Conservation (phyloP, 139 green algal species). For the Pseudopediastrum boryanum region DNA sequence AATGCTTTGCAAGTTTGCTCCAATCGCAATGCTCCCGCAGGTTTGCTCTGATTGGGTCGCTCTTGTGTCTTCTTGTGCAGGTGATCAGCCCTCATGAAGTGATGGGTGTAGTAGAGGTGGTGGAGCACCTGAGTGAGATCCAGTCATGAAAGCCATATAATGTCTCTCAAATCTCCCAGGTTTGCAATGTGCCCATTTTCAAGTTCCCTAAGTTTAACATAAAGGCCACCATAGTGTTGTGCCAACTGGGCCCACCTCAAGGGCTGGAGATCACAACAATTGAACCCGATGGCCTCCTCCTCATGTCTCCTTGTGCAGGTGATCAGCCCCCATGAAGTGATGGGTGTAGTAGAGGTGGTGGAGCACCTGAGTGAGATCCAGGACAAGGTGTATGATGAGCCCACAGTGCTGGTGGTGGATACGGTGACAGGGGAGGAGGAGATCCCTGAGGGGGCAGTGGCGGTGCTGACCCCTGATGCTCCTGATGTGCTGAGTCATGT, state of each 20-base stretch:
- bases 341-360: constrained; percentile 78
- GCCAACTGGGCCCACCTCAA: too few relatives aligned
- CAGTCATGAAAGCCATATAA: too few relatives aligned
- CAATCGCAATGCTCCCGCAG: too few relatives aligned
- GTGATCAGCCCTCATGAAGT: constrained; percentile 79
- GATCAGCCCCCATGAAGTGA: constrained; percentile 75
- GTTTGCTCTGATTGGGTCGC: too few relatives aligned
- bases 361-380: constrained; percentile 81
- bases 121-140: constrained; percentile 78
- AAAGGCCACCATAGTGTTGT: too few relatives aligned
- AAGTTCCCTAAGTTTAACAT: too few relatives aligned
- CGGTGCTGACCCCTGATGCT: constrained; percentile 84
- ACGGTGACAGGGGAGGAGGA: constrained; percentile 93
- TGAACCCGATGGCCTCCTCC: too few relatives aligned
- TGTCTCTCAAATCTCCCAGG: too few relatives aligned
- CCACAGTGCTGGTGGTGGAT: constrained; percentile 87
- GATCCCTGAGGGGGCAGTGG: constrained; percentile 89
- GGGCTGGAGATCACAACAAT: too few relatives aligned
- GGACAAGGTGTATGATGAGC: constrained; percentile 83
- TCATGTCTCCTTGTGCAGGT: constrained; percentile 44
- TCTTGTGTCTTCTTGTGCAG: constrained; percentile 24
- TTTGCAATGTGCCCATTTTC: too few relatives aligned
- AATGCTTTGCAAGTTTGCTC: too few relatives aligned
- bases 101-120: constrained; percentile 75
- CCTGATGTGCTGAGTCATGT: constrained; percentile 93